Base-by-base conservation (phyloP, 306 rosid species). In the Myrica gale region DNA sequence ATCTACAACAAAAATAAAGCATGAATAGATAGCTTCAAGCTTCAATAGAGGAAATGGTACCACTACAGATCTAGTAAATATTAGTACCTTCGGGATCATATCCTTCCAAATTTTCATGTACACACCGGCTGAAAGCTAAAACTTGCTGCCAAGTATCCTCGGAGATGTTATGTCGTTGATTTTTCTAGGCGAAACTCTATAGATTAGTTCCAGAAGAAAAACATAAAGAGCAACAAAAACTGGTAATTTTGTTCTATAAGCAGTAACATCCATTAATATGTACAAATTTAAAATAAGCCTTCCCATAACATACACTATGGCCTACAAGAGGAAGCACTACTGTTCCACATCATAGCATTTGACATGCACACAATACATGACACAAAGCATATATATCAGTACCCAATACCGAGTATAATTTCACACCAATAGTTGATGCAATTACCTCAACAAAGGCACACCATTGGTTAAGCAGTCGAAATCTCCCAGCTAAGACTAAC, bases 111-210 rank as follows among this genome's bases (percentile, higher is more conserved):
- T 77, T 90, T 82, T 96, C 96, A 20, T 85, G 97, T 11, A 92
- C 96, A 82, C 93, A 87, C 79, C 91, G 82, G 85, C 98, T 96
- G 82, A 96, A 96, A 84, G 99, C 93, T 68, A 96, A 83, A 72
- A 92, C 98, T 87, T 96, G 99, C 80, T 80, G 85, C 99, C 99
- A 96, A 15, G 98, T 92, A 86, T 96, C 99, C 86, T 96, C 97
- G 3, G 97, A 89, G 80, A 96, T 92, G 87, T 92, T 96, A 86
- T 92, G 87, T 61, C 99, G 90, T 76, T 92, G 99, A 80, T 88
- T 90, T 83, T 89, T 96, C 99, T 96, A 76, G 57, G 81, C 68
- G 65, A 76, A 75, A 77, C 54, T 21, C 66, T 63, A 84, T 79
- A 69, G 56, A 77, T 87, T 72, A 91, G 87, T 66, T 74, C 68